phyloP scores from a whole-genome alignment of 2,329 filamentous ascomycete species.

The Amauroascus niger region DNA sequence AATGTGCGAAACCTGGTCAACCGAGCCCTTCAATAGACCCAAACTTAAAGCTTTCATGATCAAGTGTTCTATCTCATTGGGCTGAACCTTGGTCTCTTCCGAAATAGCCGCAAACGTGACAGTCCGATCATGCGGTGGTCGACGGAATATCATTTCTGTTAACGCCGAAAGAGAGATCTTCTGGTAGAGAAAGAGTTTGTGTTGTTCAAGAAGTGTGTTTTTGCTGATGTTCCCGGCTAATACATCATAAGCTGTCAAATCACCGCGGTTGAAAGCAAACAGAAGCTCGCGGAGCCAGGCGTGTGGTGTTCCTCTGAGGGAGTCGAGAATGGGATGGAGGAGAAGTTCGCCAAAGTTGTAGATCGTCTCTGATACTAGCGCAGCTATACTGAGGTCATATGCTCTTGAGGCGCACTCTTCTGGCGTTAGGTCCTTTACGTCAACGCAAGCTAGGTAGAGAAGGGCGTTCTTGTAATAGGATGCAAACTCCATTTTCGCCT shows the following conservation, averaged over 20 bases:
- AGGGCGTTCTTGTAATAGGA: constrained; percentile 96
- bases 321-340: constrained; percentile 88
- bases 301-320: constrained; percentile 63
- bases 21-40: constrained; percentile 78
- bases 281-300: constrained; percentile 91
- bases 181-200: constrained; percentile 78
- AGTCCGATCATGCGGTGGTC: constrained; percentile 86
- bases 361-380: constrained; percentile 85
- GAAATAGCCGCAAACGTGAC: constrained; percentile 87
- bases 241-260: constrained; percentile 75
- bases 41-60: constrained; percentile 99
- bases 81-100: constrained; percentile 81
- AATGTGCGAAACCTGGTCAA: constrained; percentile 91
- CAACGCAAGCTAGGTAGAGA: constrained; percentile 92
- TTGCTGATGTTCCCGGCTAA: constrained; percentile 71
- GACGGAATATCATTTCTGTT: constrained; percentile 91
- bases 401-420: constrained; percentile 72
- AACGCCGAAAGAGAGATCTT: constrained; percentile 97
- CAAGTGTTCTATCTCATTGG: constrained; percentile 90
- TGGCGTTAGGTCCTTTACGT: constrained; percentile 62
- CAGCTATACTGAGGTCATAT: constrained; percentile 86
- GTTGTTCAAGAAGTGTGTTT: constrained; percentile 67
- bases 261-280: constrained; percentile 94
- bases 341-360: constrained; percentile 99
- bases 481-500: constrained; percentile 81